Percentiles rank a stretch among this genome's conserved stretches.
These are phyloP conservation scores for Acanthamoeba royreba DNA, from an alignment of 208 protist genomes.

Conservation along the genomic window DNA sequence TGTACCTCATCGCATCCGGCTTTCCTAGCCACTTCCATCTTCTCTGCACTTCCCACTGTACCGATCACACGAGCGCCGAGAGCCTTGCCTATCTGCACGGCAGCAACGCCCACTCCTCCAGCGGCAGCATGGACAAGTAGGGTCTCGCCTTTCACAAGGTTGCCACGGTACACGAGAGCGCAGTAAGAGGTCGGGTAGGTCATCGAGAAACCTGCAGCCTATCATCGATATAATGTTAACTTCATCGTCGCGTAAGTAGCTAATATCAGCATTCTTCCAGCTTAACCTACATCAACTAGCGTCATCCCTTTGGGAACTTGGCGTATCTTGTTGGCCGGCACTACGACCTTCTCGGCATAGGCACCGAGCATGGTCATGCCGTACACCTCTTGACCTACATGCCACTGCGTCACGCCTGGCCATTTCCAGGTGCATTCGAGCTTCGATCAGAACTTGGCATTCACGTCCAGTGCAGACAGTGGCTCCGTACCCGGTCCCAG, in stretches of 20 bases:
- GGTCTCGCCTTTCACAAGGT: constrained; percentile 43
- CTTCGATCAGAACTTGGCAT: too few species aligned
- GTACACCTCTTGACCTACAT: constrained; percentile 45
- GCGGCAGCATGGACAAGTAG: constrained; percentile 50
- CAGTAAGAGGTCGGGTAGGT: constrained; percentile 51
- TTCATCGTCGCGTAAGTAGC: background rate
- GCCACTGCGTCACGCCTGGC: constrained; percentile 2
- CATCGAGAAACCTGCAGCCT: constrained; percentile 54
- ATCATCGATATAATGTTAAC: background rate
- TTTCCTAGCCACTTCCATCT: constrained; percentile 43
- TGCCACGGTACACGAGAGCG: constrained; percentile 32
- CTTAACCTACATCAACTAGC: background rate
- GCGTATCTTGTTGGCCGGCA: constrained; percentile 14
- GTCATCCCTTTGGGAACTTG: constrained; percentile 42
- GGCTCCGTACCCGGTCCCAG: too few species aligned
- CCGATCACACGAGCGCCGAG: constrained; percentile 49
- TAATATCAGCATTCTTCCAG: background rate
- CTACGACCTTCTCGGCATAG: constrained; percentile 44
- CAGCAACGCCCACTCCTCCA: constrained; percentile 53
- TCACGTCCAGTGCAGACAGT: too few species aligned
- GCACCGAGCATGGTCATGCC: constrained; percentile 11
- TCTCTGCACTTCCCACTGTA: constrained; percentile 16
- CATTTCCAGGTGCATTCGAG: too few species aligned
- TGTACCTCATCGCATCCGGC: constrained; percentile 34
- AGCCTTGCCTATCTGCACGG: constrained; percentile 52